These are phyloP conservation scores for Cubamyces sp. DNA, from an alignment of 768 basidiomycete species.

Conservation along the genomic window DNA sequence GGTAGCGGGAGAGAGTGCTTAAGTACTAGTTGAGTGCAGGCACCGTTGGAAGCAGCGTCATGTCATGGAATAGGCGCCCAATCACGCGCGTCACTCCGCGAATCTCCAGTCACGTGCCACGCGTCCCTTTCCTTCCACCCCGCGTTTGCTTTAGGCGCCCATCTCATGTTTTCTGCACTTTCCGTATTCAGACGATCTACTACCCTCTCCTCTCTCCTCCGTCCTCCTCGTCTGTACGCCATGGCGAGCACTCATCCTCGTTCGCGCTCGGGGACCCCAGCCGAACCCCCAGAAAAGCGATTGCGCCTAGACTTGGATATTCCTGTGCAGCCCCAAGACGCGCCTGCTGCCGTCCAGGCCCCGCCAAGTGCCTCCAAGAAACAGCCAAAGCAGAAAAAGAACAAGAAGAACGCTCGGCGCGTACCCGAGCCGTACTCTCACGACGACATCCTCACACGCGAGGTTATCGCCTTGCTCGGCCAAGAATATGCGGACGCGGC, in stretches of 20 bases:
- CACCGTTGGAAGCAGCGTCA: background rate
- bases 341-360: conserved; percentile 4
- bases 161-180: conserved; percentile 14
- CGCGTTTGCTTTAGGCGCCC: conserved; percentile 5
- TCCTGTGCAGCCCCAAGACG: conserved; percentile 6
- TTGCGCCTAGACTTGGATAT: conserved; percentile 30
- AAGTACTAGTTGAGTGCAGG: background rate
- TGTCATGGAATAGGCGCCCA: background rate
- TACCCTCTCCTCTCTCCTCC: background rate
- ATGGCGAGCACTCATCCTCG: conserved; percentile 17
- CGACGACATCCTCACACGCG: conserved; percentile 76
- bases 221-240: background rate
- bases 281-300: conserved; percentile 36
- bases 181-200: background rate
- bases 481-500: conserved; percentile 54
- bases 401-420: conserved; percentile 41
- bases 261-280: conserved; percentile 16
- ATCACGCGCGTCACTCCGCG: background rate
- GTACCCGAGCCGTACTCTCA: conserved; percentile 67
- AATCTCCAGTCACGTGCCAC: conserved; percentile 25
- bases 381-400: conserved; percentile 28
- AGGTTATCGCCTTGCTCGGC: conserved; percentile 72
- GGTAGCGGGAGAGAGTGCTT: background rate
- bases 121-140: conserved; percentile 1
- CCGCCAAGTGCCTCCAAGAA: conserved; percentile 16